These are phyloP conservation scores for Eustoma russellianum DNA, from an alignment of 257 asterid genomes.

Conservation along the genomic window DNA sequence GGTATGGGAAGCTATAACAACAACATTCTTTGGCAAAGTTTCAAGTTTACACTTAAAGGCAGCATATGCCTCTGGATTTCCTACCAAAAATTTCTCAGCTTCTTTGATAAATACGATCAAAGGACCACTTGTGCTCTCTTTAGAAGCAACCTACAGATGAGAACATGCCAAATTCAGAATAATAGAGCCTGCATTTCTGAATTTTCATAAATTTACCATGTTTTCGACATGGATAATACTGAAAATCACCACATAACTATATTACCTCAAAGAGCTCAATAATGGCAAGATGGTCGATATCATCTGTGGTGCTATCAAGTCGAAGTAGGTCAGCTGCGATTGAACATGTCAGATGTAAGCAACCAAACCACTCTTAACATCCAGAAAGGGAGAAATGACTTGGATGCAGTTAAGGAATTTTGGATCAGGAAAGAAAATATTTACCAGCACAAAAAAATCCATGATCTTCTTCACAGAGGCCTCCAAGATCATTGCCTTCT, in stretches of 20 bases:
- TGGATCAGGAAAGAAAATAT: constrained; percentile 2
- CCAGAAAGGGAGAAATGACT: neutral
- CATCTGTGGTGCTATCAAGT: constrained; percentile 68
- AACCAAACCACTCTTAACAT: constrained; percentile 1
- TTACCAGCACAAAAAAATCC: constrained; percentile 89
- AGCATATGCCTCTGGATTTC: constrained; percentile 59
- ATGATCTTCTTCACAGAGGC: constrained; percentile 81
- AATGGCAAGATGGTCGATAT: constrained; percentile 57
- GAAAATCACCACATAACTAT: constrained; percentile 6
- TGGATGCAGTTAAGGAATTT: neutral
- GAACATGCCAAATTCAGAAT: neutral
- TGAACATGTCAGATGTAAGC: constrained; percentile 12
- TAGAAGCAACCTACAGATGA: constrained; percentile 52
- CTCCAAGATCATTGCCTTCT: constrained; percentile 89
- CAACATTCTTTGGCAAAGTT: constrained; percentile 60
- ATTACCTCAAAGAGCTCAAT: constrained; percentile 81
- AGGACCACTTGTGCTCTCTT: constrained; percentile 55
- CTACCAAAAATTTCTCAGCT: constrained; percentile 68
- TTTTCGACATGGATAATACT: too few relatives aligned
- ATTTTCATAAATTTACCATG: neutral
- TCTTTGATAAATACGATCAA: constrained; percentile 73
- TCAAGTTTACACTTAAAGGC: constrained; percentile 69
- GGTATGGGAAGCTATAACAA: constrained; percentile 71
- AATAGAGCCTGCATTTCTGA: neutral
- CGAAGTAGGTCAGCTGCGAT: constrained; percentile 72